Evolutionary conservation across 1,284 basidiomycete genomes (phyloP).

Genomic region (Heterobasidion annosum): DNA sequence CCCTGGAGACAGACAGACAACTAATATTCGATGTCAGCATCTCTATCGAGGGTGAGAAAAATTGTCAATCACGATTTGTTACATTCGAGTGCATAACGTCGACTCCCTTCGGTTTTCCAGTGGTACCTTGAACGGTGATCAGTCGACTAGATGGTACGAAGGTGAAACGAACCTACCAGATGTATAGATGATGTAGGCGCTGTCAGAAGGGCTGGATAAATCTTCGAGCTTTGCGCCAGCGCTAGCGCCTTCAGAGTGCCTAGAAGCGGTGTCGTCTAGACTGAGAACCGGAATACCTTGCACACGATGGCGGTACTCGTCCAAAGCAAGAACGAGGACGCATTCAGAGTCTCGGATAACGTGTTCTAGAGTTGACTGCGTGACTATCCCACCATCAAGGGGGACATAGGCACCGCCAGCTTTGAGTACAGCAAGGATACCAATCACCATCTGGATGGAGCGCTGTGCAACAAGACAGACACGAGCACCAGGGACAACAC

Average conservation of each 20-base stretch:
- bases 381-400: conserved; percentile 46
- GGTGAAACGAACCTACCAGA: conserved; percentile 31
- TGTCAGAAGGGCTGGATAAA: conserved; percentile 30
- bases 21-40: conserved; percentile 19
- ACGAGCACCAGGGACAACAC: conserved; percentile 38
- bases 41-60: background rate
- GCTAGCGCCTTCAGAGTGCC: conserved; percentile 15
- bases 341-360: conserved; percentile 40
- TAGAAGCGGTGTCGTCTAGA: conserved; percentile 30
- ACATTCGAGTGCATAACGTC: conserved; percentile 50
- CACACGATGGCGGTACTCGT: conserved; percentile 37
- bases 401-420: conserved; percentile 50
- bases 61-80: conserved; percentile 36
- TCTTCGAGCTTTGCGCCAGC: conserved; percentile 25
- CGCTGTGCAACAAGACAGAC: conserved; percentile 47
- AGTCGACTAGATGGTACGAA: conserved; percentile 3
- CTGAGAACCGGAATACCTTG: conserved; percentile 19
- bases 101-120: conserved; percentile 50
- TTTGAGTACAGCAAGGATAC: conserved; percentile 45
- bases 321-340: conserved; percentile 32
- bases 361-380: conserved; percentile 42
- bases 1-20: conserved; percentile 43
- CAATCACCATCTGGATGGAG: conserved; percentile 44
- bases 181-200: conserved; percentile 52
- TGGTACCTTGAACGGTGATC: conserved; percentile 33